Conservation (phyloP, 140 eudicot species). For the Ambrosia hybrid region DNA sequence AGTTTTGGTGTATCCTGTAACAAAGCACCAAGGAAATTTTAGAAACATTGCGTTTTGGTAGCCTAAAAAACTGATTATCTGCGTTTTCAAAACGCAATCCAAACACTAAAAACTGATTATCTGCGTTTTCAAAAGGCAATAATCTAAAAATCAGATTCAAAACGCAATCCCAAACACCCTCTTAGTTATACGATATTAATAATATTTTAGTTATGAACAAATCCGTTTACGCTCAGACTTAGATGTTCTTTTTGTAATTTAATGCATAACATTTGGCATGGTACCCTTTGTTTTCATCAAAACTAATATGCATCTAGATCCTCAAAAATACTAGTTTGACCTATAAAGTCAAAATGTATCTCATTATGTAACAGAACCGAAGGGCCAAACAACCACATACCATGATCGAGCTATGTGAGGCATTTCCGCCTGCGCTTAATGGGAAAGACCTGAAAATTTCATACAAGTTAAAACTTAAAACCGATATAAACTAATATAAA, state of each 20-base stretch:
- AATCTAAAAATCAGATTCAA: no score
- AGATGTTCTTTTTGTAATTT: background rate
- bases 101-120: no score
- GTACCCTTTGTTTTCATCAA: background rate
- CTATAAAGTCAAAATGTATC: constrained; percentile 15
- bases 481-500: background rate
- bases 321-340: background rate
- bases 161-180: no score
- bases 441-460: constrained; percentile 57
- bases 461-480: constrained; percentile 3
- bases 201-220: no score
- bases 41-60: background rate
- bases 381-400: constrained; percentile 13
- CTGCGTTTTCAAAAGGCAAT: no score
- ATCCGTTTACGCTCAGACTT: no score
- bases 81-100: no score
- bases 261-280: background rate
- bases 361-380: background rate
- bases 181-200: no score
- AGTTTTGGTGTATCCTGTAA: constrained; percentile 52
- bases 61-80: no score
- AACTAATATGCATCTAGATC: constrained; percentile 2
- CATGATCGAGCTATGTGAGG: constrained; percentile 42
- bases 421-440: constrained; percentile 42
- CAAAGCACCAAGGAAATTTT: background rate